These are phyloP conservation scores for Lasiodiplodia citricola DNA, from an alignment of 2,329 filamentous ascomycete species.

Conservation along the genomic window DNA sequence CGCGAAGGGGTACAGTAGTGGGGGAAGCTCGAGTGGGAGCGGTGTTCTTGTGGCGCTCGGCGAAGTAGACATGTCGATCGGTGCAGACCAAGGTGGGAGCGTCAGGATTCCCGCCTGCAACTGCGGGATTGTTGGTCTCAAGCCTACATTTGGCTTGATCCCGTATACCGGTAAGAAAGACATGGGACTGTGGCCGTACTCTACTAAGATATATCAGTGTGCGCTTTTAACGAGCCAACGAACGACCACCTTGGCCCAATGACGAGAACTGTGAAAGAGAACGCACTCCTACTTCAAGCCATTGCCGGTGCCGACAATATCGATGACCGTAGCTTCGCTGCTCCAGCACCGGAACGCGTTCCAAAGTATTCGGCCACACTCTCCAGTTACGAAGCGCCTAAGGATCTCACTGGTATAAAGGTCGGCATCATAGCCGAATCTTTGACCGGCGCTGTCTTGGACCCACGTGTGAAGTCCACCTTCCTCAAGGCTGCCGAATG, in stretches of 20 bases:
- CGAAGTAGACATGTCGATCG: conserved; percentile 52
- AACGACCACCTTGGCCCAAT: conserved; percentile 59
- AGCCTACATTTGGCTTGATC: conserved; percentile 58
- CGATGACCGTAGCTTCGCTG: conserved; percentile 49
- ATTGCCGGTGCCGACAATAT: conserved; percentile 58
- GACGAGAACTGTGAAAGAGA: conserved; percentile 50
- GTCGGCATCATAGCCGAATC: conserved; percentile 42
- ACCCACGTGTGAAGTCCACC: conserved; percentile 47
- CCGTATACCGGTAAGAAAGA: conserved; percentile 54
- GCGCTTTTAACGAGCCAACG: conserved; percentile 55
- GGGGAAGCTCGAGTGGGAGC: conserved; percentile 57
- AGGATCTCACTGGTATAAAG: conserved; percentile 36
- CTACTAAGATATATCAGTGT: conserved; percentile 19
- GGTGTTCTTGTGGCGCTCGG: conserved; percentile 54
- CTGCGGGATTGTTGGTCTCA: conserved; percentile 51
- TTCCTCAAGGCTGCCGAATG: conserved; percentile 51
- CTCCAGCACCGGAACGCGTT: conserved; percentile 34
- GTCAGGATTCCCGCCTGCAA: conserved; percentile 52
- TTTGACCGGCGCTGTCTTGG: conserved; percentile 39
- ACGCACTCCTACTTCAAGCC: conserved; percentile 50
- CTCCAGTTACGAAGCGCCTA: conserved; percentile 24
- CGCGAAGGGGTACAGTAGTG: conserved; percentile 52
- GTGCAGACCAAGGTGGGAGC: conserved; percentile 57
- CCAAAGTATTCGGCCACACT: conserved; percentile 38
- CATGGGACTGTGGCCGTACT: too few species aligned